These are phyloP conservation scores for Beauveria brongniartii DNA, from an alignment of 2,329 filamentous ascomycete species.

Conservation along the genomic window DNA sequence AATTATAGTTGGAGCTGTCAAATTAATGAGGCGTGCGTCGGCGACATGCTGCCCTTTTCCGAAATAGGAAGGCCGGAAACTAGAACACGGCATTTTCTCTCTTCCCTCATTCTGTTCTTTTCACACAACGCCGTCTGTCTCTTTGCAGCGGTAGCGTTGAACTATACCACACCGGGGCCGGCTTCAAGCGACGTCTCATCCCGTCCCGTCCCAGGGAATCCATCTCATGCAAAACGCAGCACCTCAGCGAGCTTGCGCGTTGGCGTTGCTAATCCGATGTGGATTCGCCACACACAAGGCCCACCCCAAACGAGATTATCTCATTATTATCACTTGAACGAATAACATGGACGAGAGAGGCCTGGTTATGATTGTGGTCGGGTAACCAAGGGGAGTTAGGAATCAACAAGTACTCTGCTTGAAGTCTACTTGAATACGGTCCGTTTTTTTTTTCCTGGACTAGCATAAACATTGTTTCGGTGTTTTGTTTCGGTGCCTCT, in stretches of 20 bases:
- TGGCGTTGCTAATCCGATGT: no score
- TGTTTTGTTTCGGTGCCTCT: background rate
- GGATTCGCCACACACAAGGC: background rate
- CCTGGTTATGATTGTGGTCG: no score
- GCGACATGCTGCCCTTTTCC: background rate
- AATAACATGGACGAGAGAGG: no score
- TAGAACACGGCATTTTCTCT: background rate
- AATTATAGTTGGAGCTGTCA: background rate
- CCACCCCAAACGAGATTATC: background rate
- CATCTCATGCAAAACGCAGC: background rate
- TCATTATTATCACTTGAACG: no score
- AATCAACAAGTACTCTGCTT: no score
- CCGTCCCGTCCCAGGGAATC: background rate
- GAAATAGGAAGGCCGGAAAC: constrained; percentile 2
- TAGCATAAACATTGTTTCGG: background rate
- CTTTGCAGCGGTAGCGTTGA: background rate
- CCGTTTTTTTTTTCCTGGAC: background rate
- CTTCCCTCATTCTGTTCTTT: background rate
- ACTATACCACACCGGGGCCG: background rate
- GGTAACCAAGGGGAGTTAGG: no score
- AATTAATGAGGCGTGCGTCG: background rate
- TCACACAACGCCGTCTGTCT: no score
- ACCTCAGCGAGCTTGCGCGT: background rate
- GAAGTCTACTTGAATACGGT: no score
- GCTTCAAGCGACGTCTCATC: background rate